Conservation (phyloP, 441 rosid species). For the Flueggea neowawraea region DNA sequence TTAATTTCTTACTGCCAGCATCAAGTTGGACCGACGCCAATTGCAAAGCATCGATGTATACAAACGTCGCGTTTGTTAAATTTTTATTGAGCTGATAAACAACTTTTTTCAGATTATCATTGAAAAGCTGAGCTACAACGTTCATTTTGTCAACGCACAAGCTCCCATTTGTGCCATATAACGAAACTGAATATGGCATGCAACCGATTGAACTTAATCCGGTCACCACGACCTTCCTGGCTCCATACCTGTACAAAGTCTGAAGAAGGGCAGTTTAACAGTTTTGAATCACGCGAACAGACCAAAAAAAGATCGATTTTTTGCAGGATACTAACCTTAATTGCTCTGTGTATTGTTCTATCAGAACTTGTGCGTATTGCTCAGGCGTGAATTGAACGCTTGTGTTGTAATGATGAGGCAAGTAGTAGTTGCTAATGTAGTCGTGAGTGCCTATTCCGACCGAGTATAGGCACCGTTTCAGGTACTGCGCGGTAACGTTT, state of each 20-base stretch:
- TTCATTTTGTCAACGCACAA: constrained; percentile 9
- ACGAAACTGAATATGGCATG: constrained; percentile 10
- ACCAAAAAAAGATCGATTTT: too few relatives aligned
- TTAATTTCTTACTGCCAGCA: not conserved
- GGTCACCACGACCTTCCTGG: constrained; percentile 13
- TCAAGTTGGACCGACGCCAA: not conserved
- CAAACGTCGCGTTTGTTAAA: constrained; percentile 5
- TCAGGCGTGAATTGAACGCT: constrained; percentile 17
- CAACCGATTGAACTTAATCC: constrained; percentile 14
- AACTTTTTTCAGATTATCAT: not conserved
- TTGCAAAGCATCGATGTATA: constrained; percentile 7
- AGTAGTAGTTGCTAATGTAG: constrained; percentile 18
- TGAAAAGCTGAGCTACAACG: constrained; percentile 13
- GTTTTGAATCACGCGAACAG: not conserved
- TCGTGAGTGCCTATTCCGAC: constrained; percentile 22
- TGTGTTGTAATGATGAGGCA: constrained; percentile 17
- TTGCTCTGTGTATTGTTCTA: constrained; percentile 30
- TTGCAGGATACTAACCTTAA: constrained; percentile 24
- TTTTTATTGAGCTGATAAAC: constrained; percentile 12
- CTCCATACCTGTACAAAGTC: constrained; percentile 16
- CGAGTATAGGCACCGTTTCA: constrained; percentile 12
- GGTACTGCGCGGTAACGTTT: not conserved
- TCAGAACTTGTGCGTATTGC: constrained; percentile 33
- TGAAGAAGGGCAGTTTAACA: not conserved
- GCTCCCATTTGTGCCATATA: constrained; percentile 5